A percentile compares a stretch with the other conserved stretches of the same genome.
Conservation (phyloP, 768 basidiomycete genomes). For the Trametes meyenii region DNA sequence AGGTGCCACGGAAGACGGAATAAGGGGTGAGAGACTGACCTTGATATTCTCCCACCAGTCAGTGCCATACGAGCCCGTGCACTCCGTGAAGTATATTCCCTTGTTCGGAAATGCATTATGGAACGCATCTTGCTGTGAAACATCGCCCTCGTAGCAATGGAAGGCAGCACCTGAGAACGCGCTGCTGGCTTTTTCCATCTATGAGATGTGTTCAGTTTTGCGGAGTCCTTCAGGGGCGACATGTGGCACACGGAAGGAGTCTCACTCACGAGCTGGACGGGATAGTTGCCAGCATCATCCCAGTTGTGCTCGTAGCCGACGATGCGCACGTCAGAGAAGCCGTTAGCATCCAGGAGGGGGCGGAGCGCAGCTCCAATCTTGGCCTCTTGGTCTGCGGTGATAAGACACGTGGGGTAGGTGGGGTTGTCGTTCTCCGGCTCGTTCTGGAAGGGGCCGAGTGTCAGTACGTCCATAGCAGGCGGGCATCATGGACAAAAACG, state of each 20-base stretch:
- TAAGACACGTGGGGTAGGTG: slow-evolving; percentile 67
- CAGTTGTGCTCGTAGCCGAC: slow-evolving; percentile 80
- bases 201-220: neutral
- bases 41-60: slow-evolving; percentile 86
- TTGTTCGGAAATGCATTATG: slow-evolving; percentile 59
- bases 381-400: slow-evolving; percentile 60
- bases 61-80: slow-evolving; percentile 63
- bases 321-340: slow-evolving; percentile 59
- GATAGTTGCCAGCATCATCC: slow-evolving; percentile 65
- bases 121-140: slow-evolving; percentile 57
- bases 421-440: slow-evolving; percentile 60
- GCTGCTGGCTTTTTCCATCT: slow-evolving; percentile 58
- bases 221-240: too few species aligned
- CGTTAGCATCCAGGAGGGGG: slow-evolving; percentile 63
- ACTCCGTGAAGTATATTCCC: slow-evolving; percentile 62
- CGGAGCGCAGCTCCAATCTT: slow-evolving; percentile 60
- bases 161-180: slow-evolving; percentile 69
- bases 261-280: slow-evolving; percentile 50
- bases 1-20: too few species aligned
- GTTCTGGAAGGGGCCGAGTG: slow-evolving; percentile 44
- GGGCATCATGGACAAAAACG: neutral
- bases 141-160: slow-evolving; percentile 68
- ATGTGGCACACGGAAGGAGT: neutral
- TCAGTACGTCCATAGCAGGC: neutral
- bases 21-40: slow-evolving; percentile 38